Evolutionary conservation across 257 asterid genomes (phyloP).

Genomic region (Phtheirospermum japonicum): DNA sequence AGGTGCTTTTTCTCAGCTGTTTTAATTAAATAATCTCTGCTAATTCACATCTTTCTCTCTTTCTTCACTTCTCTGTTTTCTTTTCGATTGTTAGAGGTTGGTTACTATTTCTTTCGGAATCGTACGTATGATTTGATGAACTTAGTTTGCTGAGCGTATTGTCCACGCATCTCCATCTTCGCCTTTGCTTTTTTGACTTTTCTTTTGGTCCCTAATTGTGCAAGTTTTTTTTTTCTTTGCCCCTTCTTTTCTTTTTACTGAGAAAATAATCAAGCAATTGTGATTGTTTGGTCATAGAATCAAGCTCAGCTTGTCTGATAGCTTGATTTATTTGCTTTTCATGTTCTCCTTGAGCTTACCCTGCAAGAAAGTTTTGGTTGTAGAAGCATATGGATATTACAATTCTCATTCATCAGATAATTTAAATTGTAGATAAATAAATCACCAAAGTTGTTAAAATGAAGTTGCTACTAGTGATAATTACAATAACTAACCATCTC

Average conservation of each 20-base stretch:
- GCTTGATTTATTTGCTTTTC: not conserved
- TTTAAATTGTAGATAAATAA: not conserved
- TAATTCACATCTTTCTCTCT: too few species aligned
- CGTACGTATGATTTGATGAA: slow-evolving; percentile 5
- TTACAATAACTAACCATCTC: too few species aligned
- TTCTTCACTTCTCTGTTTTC: slow-evolving; percentile 4
- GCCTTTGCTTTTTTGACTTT: not conserved
- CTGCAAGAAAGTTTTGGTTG: not conserved
- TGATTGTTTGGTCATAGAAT: not conserved
- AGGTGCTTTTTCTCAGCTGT: slow-evolving; percentile 28
- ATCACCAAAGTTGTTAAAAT: not conserved
- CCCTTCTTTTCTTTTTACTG: not conserved
- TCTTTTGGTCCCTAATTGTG: not conserved
- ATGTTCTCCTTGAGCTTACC: slow-evolving; percentile 8
- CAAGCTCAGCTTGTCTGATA: not conserved
- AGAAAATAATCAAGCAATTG: not conserved
- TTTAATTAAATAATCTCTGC: not conserved
- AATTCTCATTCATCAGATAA: not conserved
- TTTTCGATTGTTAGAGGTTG: slow-evolving; percentile 16
- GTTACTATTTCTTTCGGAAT: not conserved
- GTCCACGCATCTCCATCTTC: too few species aligned
- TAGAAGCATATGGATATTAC: not conserved
- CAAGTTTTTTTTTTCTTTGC: not conserved
- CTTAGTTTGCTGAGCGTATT: slow-evolving; percentile 5
- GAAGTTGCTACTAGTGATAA: too few species aligned